A percentile compares a stretch with the other conserved stretches of the same genome.
These are phyloP conservation scores for Cordyceps militaris DNA, from an alignment of 2,329 filamentous ascomycete genomes.

Conservation along the genomic window DNA sequence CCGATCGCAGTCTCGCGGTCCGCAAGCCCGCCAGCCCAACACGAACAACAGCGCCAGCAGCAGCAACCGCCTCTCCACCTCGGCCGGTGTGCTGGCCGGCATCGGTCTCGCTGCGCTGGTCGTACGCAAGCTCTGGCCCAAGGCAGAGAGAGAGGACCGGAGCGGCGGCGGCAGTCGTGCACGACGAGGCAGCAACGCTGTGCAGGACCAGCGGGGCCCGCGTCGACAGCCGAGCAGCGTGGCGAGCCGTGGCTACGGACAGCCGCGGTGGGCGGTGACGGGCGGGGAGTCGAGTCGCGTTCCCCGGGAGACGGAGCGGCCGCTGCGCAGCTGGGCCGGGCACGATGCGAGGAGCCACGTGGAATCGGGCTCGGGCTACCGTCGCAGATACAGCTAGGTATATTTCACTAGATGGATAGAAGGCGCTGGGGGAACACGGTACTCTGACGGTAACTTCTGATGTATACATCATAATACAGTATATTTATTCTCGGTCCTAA, in stretches of 20 bases:
- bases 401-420: background rate
- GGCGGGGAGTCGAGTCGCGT: background rate
- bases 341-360: background rate
- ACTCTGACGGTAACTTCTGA: background rate
- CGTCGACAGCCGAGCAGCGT: background rate
- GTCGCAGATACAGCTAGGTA: background rate
- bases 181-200: too few relatives aligned
- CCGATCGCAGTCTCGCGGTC: background rate
- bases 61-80: slow-evolving; percentile 16
- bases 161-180: too few relatives aligned
- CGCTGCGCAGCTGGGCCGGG: background rate
- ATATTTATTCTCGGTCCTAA: background rate
- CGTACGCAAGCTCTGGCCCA: slow-evolving; percentile 30
- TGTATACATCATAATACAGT: background rate
- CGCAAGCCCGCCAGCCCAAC: background rate
- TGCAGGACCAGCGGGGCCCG: too few relatives aligned
- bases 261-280: background rate
- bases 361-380: background rate
- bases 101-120: slow-evolving; percentile 29
- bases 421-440: background rate
- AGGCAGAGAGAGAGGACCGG: slow-evolving; percentile 14
- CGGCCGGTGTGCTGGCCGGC: slow-evolving; percentile 27
- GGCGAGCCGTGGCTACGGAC: background rate
- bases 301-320: background rate
- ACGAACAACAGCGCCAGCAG: background rate